Percentiles rank a stretch among this genome's conserved stretches.
Evolutionary conservation across 2,329 filamentous ascomycete genomes (phyloP).

Genomic region (Colletotrichum incanum): DNA sequence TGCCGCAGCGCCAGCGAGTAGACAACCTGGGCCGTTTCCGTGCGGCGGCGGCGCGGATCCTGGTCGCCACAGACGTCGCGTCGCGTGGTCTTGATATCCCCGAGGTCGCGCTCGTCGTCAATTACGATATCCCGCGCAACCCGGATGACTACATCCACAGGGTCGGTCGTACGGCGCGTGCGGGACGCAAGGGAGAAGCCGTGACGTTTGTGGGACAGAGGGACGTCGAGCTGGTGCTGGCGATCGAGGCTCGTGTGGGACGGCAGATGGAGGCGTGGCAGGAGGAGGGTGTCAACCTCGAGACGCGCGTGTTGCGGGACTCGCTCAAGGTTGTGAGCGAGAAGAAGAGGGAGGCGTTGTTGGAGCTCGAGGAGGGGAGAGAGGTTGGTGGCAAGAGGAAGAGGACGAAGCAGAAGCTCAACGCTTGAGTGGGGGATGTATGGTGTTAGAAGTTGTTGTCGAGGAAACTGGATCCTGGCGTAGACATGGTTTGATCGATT

Average conservation of each 20-base stretch:
- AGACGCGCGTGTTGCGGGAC: constrained; percentile 88
- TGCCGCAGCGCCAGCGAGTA: constrained; percentile 87
- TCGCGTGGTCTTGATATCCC: constrained; percentile 96
- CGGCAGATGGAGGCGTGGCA: constrained; percentile 85
- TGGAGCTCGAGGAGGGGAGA: constrained; percentile 92
- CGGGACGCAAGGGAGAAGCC: constrained; percentile 85
- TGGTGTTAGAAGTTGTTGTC: neutral
- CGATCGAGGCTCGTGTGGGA: constrained; percentile 89
- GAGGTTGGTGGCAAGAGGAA: constrained; percentile 92
- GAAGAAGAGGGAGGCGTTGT: constrained; percentile 91
- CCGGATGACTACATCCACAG: constrained; percentile 98
- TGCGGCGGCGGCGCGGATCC: constrained; percentile 87
- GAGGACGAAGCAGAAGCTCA: constrained; percentile 71
- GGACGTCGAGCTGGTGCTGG: constrained; percentile 91
- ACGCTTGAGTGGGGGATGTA: constrained; percentile 6
- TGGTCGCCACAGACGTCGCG: constrained; percentile 96
- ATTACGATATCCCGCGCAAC: constrained; percentile 96
- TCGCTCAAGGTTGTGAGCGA: constrained; percentile 92
- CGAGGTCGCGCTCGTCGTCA: constrained; percentile 89
- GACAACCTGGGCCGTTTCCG: constrained; percentile 94
- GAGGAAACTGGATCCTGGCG: neutral
- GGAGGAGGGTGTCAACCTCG: constrained; percentile 95
- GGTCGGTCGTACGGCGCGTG: constrained; percentile 94
- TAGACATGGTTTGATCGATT: neutral
- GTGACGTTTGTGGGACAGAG: constrained; percentile 93